These are phyloP conservation scores for Kokia cookei DNA, from an alignment of 441 rosid genomes.

Conservation along the genomic window DNA sequence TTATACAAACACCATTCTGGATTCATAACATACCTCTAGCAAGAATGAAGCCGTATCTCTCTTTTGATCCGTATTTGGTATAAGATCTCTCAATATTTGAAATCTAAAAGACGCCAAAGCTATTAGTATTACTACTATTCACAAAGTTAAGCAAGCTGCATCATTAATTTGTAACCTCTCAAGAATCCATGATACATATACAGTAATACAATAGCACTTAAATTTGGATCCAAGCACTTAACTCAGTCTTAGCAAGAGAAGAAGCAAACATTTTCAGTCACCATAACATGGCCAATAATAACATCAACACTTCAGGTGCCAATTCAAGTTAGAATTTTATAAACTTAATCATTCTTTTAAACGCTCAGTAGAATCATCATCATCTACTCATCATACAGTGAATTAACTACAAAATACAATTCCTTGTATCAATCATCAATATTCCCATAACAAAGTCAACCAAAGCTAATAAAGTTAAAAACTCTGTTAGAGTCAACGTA, in stretches of 20 bases:
- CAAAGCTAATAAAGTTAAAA: background rate
- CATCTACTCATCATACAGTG: background rate
- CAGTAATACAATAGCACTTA: background rate
- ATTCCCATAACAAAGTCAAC: background rate
- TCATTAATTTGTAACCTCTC: background rate
- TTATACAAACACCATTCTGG: background rate
- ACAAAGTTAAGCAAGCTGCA: background rate
- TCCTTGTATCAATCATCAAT: background rate
- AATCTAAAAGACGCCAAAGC: slow-evolving; percentile 35
- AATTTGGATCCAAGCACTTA: background rate
- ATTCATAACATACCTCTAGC: slow-evolving; percentile 43
- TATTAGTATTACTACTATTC: background rate
- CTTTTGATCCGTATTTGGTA: slow-evolving; percentile 63
- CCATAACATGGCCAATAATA: background rate
- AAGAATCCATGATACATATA: background rate
- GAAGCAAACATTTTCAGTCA: background rate
- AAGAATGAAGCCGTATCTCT: slow-evolving; percentile 68
- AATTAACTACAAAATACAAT: background rate
- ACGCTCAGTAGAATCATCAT: background rate
- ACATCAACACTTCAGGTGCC: background rate
- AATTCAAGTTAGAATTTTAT: background rate
- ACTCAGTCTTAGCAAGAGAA: background rate
- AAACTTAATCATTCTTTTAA: background rate
- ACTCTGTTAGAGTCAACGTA: background rate
- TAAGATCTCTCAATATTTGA: slow-evolving; percentile 60